Percentiles rank a stretch among this genome's conserved stretches.
Evolutionary conservation across 441 rosid species (phyloP).

Genomic region (Populus hybrid): DNA sequence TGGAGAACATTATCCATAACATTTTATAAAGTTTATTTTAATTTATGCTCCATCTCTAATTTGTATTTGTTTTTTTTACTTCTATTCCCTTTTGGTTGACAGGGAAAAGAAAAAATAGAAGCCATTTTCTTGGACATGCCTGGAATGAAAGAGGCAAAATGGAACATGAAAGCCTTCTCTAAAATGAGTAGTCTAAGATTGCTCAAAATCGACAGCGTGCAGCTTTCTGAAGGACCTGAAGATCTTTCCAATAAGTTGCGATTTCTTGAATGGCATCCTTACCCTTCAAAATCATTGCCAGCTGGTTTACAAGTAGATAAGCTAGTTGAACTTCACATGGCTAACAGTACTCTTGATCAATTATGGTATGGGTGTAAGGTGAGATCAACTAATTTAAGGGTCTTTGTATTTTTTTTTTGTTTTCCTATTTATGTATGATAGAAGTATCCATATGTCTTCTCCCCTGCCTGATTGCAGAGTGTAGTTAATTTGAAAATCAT

Average conservation of each 20-base stretch:
- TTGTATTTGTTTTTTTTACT: background rate
- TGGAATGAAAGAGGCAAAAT: background rate
- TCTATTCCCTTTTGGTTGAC: background rate
- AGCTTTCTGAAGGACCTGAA: background rate
- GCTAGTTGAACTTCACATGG: background rate
- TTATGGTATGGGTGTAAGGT: background rate
- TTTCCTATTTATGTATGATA: too few relatives aligned
- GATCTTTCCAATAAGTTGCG: background rate
- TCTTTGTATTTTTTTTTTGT: background rate
- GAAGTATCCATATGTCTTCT: too few relatives aligned
- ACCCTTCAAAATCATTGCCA: slow-evolving; percentile 6
- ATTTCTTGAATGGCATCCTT: background rate
- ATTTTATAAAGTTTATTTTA: too few relatives aligned
- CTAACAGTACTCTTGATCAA: background rate
- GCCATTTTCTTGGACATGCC: background rate
- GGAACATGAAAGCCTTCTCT: background rate
- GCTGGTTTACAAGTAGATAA: background rate
- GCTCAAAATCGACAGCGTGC: background rate
- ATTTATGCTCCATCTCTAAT: too few relatives aligned
- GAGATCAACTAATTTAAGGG: background rate
- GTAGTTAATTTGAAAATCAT: background rate
- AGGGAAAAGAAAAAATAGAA: background rate
- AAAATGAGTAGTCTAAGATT: background rate
- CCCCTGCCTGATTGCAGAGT: background rate
- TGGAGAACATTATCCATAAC: too few relatives aligned